Evolutionary conservation across 768 basidiomycete genomes (phyloP).

Genomic region (Xanthoconium stramineum): DNA sequence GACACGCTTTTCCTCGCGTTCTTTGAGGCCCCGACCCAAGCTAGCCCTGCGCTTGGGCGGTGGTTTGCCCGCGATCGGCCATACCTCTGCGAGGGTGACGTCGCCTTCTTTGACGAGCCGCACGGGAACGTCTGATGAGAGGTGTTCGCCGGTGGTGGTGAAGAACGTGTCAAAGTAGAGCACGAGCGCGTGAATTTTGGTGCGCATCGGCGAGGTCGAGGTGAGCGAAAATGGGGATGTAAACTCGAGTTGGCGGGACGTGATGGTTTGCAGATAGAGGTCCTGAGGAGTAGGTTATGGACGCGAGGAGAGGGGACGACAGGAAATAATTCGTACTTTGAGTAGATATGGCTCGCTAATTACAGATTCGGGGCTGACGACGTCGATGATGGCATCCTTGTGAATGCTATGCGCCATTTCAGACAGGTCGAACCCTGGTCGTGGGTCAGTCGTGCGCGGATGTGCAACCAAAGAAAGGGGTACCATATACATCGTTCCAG

Average conservation of each 20-base stretch:
- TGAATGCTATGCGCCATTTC: conserved; percentile 75
- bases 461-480: conserved; percentile 13
- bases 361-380: conserved; percentile 63
- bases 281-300: conserved; percentile 49
- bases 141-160: conserved; percentile 51
- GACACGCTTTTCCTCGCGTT: conserved; percentile 37
- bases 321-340: conserved; percentile 48
- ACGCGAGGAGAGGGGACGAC: background rate
- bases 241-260: conserved; percentile 75
- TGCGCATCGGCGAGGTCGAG: conserved; percentile 56
- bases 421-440: conserved; percentile 80
- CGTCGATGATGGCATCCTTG: conserved; percentile 81
- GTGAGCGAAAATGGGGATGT: conserved; percentile 68
- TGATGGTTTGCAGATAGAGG: conserved; percentile 63
- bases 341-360: conserved; percentile 60
- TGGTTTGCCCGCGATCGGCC: conserved; percentile 71
- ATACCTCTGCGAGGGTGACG: conserved; percentile 66
- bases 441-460: background rate
- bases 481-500: conserved; percentile 92
- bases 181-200: conserved; percentile 74
- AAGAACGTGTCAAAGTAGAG: conserved; percentile 98
- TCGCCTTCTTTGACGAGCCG: conserved; percentile 58
- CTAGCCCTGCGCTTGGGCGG: conserved; percentile 60
- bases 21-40: conserved; percentile 40
- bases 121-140: conserved; percentile 51